phyloP scores from a whole-genome alignment of 768 basidiomycete species.

The Mycena filopes region DNA sequence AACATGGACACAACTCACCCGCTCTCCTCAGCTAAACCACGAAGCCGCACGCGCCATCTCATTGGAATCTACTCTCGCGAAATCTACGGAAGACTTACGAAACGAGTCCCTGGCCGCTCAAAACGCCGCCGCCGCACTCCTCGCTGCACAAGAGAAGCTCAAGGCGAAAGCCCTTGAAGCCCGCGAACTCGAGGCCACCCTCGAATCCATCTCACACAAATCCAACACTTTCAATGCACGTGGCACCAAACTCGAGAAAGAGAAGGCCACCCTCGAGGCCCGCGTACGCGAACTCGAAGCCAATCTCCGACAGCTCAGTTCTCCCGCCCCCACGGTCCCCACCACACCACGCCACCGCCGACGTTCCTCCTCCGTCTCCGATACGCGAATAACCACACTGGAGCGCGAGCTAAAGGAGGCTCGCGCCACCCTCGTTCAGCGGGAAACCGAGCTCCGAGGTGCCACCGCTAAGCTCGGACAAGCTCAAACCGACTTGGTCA shows the following conservation, averaged over 20 bases:
- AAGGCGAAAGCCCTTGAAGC: constrained; percentile 61
- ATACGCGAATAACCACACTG: constrained; percentile 57
- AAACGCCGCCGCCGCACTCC: constrained; percentile 63
- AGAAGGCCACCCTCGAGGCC: constrained; percentile 65
- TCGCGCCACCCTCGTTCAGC: constrained; percentile 54
- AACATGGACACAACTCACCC: constrained; percentile 19
- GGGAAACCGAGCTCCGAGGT: constrained; percentile 54
- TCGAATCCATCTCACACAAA: constrained; percentile 65
- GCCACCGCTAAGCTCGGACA: constrained; percentile 60
- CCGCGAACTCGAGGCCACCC: constrained; percentile 64
- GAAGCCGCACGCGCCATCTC: constrained; percentile 67
- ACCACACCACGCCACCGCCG: constrained; percentile 50
- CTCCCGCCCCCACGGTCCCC: constrained; percentile 43
- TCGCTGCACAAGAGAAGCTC: constrained; percentile 58
- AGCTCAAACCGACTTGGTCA: constrained; percentile 59
- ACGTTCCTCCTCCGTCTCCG: constrained; percentile 70
- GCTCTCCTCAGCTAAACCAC: constrained; percentile 55
- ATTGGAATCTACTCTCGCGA: constrained; percentile 62
- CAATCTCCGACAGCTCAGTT: constrained; percentile 48
- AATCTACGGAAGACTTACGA: constrained; percentile 65
- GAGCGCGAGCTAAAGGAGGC: constrained; percentile 67
- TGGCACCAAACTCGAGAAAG: constrained; percentile 61
- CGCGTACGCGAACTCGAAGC: constrained; percentile 69
- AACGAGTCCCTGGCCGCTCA: constrained; percentile 62
- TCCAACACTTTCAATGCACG: constrained; percentile 58